These are phyloP conservation scores for Mycosphaerella sp. DNA, from an alignment of 2,329 filamentous ascomycete genomes.

Conservation along the genomic window DNA sequence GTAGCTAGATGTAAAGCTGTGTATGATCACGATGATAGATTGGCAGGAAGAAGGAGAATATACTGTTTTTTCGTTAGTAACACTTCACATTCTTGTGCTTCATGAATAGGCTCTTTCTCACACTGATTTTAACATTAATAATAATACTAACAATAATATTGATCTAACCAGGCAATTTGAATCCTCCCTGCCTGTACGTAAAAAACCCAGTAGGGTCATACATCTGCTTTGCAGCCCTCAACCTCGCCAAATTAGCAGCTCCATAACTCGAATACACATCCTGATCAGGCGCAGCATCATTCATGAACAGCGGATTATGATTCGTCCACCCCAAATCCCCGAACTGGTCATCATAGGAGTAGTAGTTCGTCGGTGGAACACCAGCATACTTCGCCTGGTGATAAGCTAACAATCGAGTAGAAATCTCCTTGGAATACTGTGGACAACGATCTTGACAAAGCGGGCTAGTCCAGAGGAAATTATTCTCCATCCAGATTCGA, in stretches of 20 bases:
- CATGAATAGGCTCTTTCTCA: too few species aligned
- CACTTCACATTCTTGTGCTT: too few species aligned
- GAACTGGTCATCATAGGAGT: neutral
- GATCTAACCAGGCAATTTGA: conserved; percentile 18
- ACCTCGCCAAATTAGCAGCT: conserved; percentile 17
- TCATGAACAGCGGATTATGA: conserved; percentile 24
- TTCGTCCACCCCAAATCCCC: conserved; percentile 9
- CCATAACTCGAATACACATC: conserved; percentile 24
- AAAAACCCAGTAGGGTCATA: conserved; percentile 26
- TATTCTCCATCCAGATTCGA: conserved; percentile 21
- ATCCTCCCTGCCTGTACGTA: conserved; percentile 22
- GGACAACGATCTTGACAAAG: conserved; percentile 19
- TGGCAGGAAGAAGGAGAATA: too few species aligned
- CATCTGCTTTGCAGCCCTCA: conserved; percentile 19
- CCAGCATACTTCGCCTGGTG: conserved; percentile 14
- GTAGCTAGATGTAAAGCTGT: too few species aligned
- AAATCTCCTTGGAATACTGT: conserved; percentile 12
- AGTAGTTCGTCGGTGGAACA: conserved; percentile 18
- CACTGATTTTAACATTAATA: too few species aligned
- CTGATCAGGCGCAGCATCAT: conserved; percentile 24
- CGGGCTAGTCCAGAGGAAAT: conserved; percentile 19
- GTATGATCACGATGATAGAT: too few species aligned
- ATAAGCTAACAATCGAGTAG: conserved; percentile 7
- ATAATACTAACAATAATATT: too few species aligned
- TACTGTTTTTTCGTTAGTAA: too few species aligned